These are phyloP conservation scores for Phytophthora sp. DNA, from an alignment of 352 stramenopile species.

Conservation along the genomic window DNA sequence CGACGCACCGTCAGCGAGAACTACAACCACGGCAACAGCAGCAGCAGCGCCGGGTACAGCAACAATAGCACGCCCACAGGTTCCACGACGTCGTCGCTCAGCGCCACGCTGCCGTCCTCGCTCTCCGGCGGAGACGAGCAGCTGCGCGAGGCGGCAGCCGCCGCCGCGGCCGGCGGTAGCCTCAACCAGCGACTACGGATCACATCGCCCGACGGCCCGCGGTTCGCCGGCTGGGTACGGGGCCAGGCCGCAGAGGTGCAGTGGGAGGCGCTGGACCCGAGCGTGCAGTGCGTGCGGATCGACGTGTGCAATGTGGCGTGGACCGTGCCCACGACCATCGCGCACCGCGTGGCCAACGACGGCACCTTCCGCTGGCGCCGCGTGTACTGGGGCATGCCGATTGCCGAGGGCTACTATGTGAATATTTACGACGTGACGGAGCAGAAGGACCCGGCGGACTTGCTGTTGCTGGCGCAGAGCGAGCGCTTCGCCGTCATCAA, in stretches of 20 bases:
- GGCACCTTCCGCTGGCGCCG: conserved; percentile 75
- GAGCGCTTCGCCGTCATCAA: conserved; percentile 76
- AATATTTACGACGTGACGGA: conserved; percentile 88
- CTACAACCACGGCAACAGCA: conserved; percentile 26
- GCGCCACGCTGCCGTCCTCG: conserved; percentile 25
- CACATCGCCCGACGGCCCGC: conserved; percentile 50
- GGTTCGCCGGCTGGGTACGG: conserved; percentile 72
- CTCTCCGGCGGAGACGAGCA: conserved; percentile 34
- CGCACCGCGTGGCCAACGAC: conserved; percentile 68
- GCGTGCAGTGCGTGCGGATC: conserved; percentile 76
- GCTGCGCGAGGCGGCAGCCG: conserved; percentile 35
- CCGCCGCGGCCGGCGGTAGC: conserved; percentile 3
- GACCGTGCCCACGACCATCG: conserved; percentile 81
- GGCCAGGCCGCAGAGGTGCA: conserved; percentile 79
- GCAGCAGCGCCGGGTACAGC: conserved; percentile 12
- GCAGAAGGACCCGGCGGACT: conserved; percentile 43
- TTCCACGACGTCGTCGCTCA: conserved; percentile 20
- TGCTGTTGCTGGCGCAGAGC: conserved; percentile 67
- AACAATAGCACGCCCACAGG: conserved; percentile 31
- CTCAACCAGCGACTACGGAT: conserved; percentile 61
- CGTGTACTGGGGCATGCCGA: conserved; percentile 89
- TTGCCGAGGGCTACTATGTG: conserved; percentile 86
- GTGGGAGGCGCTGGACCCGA: conserved; percentile 79
- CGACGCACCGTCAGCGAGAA: conserved; percentile 46
- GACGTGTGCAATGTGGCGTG: conserved; percentile 88